Evolutionary conservation across 495 filamentous ascomycete genomes (phyloP).

Genomic region (Neurospora sp.): DNA sequence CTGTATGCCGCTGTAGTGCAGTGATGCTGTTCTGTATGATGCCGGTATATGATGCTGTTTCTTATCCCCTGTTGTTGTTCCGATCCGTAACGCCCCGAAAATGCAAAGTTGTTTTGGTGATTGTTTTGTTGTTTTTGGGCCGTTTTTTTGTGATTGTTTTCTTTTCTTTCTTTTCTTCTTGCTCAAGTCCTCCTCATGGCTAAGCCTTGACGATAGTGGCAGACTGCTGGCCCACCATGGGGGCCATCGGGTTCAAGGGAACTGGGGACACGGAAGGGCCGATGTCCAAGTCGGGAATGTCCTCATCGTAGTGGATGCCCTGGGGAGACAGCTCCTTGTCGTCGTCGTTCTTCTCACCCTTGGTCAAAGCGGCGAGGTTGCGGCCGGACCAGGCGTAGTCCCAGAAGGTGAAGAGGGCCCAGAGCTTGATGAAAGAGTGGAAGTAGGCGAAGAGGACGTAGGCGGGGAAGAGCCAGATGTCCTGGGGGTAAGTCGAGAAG

Average conservation of each 20-base stretch:
- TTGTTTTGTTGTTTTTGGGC: background rate
- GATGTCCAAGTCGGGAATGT: background rate
- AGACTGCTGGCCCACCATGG: background rate
- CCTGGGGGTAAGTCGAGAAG: conserved; percentile 45
- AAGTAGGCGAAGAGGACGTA: conserved; percentile 50
- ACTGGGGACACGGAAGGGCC: background rate
- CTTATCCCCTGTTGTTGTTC: background rate
- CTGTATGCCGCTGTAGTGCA: background rate
- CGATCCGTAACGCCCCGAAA: background rate
- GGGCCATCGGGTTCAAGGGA: background rate
- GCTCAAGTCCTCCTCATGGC: background rate
- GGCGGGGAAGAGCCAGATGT: conserved; percentile 44
- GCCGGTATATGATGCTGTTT: background rate
- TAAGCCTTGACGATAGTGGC: background rate
- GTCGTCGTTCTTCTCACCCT: background rate
- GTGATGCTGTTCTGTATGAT: background rate
- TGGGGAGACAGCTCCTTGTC: background rate
- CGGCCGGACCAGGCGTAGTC: conserved; percentile 22
- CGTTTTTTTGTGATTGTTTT: background rate
- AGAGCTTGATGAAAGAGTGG: conserved; percentile 54
- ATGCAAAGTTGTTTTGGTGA: background rate
- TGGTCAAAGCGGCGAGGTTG: conserved; percentile 1
- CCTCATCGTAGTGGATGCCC: background rate
- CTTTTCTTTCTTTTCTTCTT: background rate
- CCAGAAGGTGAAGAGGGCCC: conserved; percentile 45